Conservation (phyloP, 202 grass and related monocot genomes). For the Eragrostis tef region DNA sequence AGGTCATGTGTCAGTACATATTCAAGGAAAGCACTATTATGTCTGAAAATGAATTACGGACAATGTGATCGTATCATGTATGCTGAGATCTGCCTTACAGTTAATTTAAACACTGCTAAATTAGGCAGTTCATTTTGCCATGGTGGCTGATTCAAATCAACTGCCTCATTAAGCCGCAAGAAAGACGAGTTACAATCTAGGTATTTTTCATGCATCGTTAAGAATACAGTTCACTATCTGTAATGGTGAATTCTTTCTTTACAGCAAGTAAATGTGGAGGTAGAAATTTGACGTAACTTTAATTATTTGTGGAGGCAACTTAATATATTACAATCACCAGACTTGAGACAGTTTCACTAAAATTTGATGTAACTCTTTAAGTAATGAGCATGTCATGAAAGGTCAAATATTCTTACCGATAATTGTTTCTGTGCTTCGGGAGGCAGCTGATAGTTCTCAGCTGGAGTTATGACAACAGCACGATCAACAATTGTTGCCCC, state of each 20-base stretch:
- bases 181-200: not conserved
- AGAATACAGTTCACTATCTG: not conserved
- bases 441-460: slow-evolving; percentile 84
- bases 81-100: not conserved
- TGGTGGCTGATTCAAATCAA: not conserved
- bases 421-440: slow-evolving; percentile 58
- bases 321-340: not conserved
- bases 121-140: not conserved
- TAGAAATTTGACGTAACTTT: too few relatives aligned
- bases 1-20: slow-evolving; percentile 21
- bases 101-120: not conserved
- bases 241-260: not conserved
- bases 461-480: slow-evolving; percentile 77
- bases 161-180: slow-evolving; percentile 11
- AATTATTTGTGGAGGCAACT: not conserved
- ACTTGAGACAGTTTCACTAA: not conserved
- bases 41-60: not conserved
- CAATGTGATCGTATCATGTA: not conserved
- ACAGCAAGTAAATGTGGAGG: slow-evolving; percentile 3
- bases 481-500: slow-evolving; percentile 90
- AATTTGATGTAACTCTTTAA: slow-evolving; percentile 31
- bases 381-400: slow-evolving; percentile 20
- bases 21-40: not conserved
- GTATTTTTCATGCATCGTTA: not conserved
- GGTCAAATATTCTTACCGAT: slow-evolving; percentile 50